Evolutionary conservation across 1,139 yeast species (phyloP).

Genomic region (Candida sp.): DNA sequence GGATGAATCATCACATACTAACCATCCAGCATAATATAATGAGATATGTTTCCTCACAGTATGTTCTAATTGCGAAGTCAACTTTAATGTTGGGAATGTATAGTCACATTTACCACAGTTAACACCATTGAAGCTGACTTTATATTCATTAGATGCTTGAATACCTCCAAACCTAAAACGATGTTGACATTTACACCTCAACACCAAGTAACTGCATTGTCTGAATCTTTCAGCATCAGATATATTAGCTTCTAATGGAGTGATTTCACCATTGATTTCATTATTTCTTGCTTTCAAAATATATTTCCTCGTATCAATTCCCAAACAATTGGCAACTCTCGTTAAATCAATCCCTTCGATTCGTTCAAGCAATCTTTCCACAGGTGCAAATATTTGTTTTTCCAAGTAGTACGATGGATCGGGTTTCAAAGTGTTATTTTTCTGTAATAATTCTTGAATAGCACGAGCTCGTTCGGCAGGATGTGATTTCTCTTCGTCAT

Average conservation of each 20-base stretch:
- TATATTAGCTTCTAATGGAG: constrained; percentile 79
- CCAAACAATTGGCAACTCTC: constrained; percentile 73
- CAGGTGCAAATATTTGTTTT: constrained; percentile 88
- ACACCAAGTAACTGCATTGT: constrained; percentile 50
- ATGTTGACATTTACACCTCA: constrained; percentile 65
- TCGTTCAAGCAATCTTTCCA: constrained; percentile 80
- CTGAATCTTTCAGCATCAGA: constrained; percentile 82
- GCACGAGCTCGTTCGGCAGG: constrained; percentile 82
- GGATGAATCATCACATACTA: constrained; percentile 77
- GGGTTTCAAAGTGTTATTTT: constrained; percentile 51
- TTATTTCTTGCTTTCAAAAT: constrained; percentile 43
- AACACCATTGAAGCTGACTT: constrained; percentile 66
- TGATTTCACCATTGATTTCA: constrained; percentile 45
- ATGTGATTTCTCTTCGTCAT: constrained; percentile 33
- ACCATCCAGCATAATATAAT: constrained; percentile 81
- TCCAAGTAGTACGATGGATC: constrained; percentile 81
- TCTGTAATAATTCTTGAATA: constrained; percentile 62
- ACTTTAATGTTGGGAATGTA: constrained; percentile 46
- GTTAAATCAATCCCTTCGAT: constrained; percentile 86
- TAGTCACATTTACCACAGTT: constrained; percentile 60
- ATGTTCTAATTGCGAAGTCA: constrained; percentile 72
- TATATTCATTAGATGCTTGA: constrained; percentile 55
- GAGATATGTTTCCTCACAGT: constrained; percentile 69
- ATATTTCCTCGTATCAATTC: constrained; percentile 70
- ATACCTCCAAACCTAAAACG: constrained; percentile 74